Conservation (phyloP, 345 rosid species). For the Populus nigra region DNA sequence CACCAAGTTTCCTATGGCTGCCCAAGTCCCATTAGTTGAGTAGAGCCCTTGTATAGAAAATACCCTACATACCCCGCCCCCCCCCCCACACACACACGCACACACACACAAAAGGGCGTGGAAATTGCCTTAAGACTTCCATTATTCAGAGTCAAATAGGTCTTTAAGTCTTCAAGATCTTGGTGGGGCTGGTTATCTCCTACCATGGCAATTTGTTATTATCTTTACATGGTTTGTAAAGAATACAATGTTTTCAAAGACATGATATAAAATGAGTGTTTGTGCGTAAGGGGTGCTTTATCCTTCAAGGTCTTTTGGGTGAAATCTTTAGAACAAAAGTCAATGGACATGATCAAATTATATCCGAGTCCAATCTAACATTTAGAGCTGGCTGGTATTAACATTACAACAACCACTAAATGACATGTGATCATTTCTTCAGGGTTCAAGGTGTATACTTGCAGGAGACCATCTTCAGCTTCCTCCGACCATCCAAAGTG, state of each 20-base stretch:
- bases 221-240: too few species aligned
- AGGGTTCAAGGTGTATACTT: slow-evolving; percentile 90
- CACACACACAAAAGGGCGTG: too few species aligned
- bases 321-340: not conserved
- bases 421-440: slow-evolving; percentile 10
- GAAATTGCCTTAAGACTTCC: too few species aligned
- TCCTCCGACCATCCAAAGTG: slow-evolving; percentile 91
- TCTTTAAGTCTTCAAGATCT: not conserved
- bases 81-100: too few species aligned
- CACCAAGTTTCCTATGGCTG: not conserved
- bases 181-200: not conserved
- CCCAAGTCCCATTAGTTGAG: too few species aligned
- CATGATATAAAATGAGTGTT: not conserved
- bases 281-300: not conserved
- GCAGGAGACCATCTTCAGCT: slow-evolving; percentile 97
- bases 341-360: not conserved
- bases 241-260: not conserved
- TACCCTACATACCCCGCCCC: too few species aligned
- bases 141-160: too few species aligned
- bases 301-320: not conserved
- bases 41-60: too few species aligned
- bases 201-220: not conserved
- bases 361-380: not conserved
- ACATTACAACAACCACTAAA: not conserved
- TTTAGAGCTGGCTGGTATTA: not conserved